Conservation (phyloP, 106 monocot species). For the Iris macrosiphon region DNA sequence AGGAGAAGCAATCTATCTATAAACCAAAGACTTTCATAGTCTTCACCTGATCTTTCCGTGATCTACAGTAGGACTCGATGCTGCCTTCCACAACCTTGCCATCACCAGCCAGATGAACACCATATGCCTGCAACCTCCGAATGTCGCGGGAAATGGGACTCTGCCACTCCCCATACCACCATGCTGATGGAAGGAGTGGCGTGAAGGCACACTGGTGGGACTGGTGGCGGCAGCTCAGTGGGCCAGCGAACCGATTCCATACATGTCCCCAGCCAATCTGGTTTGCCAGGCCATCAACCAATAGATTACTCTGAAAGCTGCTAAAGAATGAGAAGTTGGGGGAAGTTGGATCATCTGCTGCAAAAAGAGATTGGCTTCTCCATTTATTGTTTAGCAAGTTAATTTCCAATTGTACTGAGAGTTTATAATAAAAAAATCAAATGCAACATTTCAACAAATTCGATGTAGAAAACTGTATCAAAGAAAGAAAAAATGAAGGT, state of each 20-base stretch:
- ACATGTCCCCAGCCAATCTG: conserved; percentile 89
- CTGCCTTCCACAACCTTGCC: conserved; percentile 46
- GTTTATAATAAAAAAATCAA: too few species aligned
- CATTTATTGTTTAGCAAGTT: too few species aligned
- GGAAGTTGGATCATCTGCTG: conserved; percentile 33
- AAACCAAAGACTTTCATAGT: conserved; percentile 22
- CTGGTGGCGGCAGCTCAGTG: conserved; percentile 68
- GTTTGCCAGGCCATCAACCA: conserved; percentile 43
- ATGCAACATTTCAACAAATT: too few species aligned
- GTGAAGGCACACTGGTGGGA: conserved; percentile 74
- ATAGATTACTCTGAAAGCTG: conserved; percentile 76
- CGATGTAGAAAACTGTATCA: too few species aligned
- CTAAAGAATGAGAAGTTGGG: conserved; percentile 68
- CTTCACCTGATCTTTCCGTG: conserved; percentile 53
- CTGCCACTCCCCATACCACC: conserved; percentile 94
- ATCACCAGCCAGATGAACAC: conserved; percentile 42
- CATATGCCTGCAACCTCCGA: conserved; percentile 42
- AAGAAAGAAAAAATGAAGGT: too few species aligned
- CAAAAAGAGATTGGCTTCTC: neutral
- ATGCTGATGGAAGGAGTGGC: conserved; percentile 69
- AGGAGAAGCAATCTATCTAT: too few species aligned
- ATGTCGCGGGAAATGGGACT: conserved; percentile 70
- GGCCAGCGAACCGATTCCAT: conserved; percentile 86
- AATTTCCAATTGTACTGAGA: too few species aligned
- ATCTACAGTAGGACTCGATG: conserved; percentile 41